A percentile compares a stretch with the other conserved stretches of the same genome.
These are phyloP conservation scores for Silene uniflora DNA, from an alignment of 148 eudicot species.

Conservation along the genomic window DNA sequence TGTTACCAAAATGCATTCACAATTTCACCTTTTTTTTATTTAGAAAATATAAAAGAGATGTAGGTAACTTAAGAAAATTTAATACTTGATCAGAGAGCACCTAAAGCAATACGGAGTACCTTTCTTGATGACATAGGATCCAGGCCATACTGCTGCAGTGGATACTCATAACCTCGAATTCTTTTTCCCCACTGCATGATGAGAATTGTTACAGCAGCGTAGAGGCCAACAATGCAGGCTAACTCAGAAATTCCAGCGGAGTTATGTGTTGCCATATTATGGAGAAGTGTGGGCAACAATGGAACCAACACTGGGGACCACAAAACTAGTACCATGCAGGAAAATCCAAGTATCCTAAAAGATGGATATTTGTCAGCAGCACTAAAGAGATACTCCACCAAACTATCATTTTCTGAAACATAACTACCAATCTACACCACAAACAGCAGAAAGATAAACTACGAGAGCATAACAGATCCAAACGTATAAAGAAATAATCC, in stretches of 20 bases:
- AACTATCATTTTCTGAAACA: neutral
- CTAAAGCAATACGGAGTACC: conserved; percentile 52
- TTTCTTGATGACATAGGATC: conserved; percentile 55
- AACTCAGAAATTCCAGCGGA: conserved; percentile 60
- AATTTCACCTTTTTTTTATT: neutral
- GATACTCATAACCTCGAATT: conserved; percentile 76
- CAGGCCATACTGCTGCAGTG: conserved; percentile 80
- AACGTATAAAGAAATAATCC: neutral
- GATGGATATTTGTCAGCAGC: conserved; percentile 12
- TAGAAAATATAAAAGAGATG: neutral
- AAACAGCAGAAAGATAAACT: neutral
- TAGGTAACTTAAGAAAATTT: neutral
- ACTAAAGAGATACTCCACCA: neutral
- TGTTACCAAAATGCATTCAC: neutral
- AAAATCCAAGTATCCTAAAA: conserved; percentile 75
- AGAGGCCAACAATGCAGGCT: conserved; percentile 77
- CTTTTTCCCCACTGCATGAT: conserved; percentile 85
- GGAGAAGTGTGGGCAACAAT: conserved; percentile 71
- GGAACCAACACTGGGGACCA: conserved; percentile 93
- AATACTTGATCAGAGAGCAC: conserved; percentile 6
- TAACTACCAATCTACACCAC: neutral
- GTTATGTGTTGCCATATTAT: conserved; percentile 55
- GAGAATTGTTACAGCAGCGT: conserved; percentile 57
- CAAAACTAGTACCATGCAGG: conserved; percentile 72
- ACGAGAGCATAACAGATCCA: neutral